Conservation (phyloP, 495 filamentous ascomycete species). For the Neurospora sublineolata region DNA sequence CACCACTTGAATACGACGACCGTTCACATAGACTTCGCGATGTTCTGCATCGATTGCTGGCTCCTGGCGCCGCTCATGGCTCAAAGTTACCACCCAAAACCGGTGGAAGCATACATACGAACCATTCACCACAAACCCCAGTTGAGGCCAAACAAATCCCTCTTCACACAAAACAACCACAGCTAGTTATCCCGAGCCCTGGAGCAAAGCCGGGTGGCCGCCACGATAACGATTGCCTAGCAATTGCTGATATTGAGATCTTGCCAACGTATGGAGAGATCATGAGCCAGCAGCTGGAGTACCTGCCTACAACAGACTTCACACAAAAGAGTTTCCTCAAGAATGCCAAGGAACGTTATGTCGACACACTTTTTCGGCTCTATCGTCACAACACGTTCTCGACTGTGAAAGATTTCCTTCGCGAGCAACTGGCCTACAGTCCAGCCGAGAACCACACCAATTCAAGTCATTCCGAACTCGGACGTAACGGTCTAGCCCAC, state of each 20-base stretch:
- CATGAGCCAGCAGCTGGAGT: conserved; percentile 38
- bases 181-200: no score
- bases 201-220: no score
- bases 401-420: conserved; percentile 46
- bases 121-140: no score
- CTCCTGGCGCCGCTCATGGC: no score
- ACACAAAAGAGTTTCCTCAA: conserved; percentile 42
- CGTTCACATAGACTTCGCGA: no score
- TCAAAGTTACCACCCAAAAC: no score
- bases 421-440: conserved; percentile 22
- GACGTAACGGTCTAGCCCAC: conserved; percentile 14
- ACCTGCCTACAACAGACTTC: conserved; percentile 45
- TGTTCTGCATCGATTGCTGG: no score
- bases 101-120: no score
- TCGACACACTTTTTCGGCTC: conserved; percentile 62
- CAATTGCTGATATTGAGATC: conserved; percentile 34
- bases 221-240: no score
- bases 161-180: no score
- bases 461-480: background rate
- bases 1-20: no score
- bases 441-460: background rate
- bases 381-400: conserved; percentile 55
- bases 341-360: conserved; percentile 36
- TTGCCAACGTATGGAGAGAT: conserved; percentile 56
- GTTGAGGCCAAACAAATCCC: no score